phyloP scores from a whole-genome alignment of 306 rosid species.

The Cajanus cajan region DNA sequence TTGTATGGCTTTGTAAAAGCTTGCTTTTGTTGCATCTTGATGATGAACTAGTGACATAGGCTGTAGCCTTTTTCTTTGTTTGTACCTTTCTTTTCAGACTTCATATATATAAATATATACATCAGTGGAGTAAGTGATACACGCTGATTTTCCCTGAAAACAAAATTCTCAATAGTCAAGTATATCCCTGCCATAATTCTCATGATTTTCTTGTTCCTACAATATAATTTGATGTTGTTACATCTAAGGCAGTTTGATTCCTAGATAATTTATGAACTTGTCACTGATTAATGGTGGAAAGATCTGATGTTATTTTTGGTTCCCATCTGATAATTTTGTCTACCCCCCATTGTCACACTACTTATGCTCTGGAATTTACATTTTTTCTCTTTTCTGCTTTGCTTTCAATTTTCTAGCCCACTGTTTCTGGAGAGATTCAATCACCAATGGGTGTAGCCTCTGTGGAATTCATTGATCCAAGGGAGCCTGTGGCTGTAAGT shows the following conservation, averaged over 20 bases:
- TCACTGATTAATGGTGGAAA: not conserved
- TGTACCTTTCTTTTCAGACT: no score
- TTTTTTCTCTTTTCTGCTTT: not conserved
- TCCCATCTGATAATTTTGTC: not conserved
- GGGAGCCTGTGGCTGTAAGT: slow-evolving; percentile 85
- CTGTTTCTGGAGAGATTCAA: slow-evolving; percentile 78
- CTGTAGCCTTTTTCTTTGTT: no score
- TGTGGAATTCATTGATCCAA: slow-evolving; percentile 89
- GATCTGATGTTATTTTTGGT: slow-evolving; percentile 6
- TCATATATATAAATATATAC: no score
- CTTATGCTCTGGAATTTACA: not conserved
- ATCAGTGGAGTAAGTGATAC: no score
- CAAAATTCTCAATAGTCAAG: no score
- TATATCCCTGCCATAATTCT: not conserved
- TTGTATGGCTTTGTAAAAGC: no score
- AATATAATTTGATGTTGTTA: not conserved
- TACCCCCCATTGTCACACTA: not conserved
- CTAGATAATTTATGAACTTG: not conserved
- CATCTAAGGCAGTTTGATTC: not conserved
- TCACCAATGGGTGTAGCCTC: slow-evolving; percentile 88
- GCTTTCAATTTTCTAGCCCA: slow-evolving; percentile 59
- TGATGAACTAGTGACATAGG: no score
- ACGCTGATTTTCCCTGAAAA: no score
- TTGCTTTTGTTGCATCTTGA: no score
- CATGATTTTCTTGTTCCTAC: not conserved